phyloP scores from a whole-genome alignment of 2,329 filamentous ascomycete species.

The Trichothecium roseum region DNA sequence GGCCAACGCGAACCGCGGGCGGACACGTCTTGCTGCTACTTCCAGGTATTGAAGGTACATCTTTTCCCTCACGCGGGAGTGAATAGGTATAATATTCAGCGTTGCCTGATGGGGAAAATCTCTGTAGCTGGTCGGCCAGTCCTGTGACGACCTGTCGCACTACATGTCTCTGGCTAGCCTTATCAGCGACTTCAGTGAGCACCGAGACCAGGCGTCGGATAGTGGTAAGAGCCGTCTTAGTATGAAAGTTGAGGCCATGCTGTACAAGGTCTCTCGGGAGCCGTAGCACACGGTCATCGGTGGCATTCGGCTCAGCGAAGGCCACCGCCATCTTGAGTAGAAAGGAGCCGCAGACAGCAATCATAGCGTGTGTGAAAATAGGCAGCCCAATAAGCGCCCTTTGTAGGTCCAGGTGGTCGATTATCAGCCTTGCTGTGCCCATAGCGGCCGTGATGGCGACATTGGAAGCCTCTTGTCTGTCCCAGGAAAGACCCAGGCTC shows the following conservation, averaged over 20 bases:
- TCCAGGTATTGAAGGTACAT: not conserved
- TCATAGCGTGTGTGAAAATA: constrained; percentile 10
- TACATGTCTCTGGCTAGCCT: constrained; percentile 9
- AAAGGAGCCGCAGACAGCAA: constrained; percentile 9
- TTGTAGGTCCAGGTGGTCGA: constrained; percentile 7
- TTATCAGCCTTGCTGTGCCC: constrained; percentile 6
- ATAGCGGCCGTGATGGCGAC: constrained; percentile 8
- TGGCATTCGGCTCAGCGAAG: constrained; percentile 5
- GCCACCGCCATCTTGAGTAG: constrained; percentile 9
- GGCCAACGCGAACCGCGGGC: not conserved
- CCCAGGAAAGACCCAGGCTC: constrained; percentile 7
- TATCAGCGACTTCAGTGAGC: constrained; percentile 7
- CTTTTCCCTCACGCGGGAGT: not conserved
- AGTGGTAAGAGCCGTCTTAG: constrained; percentile 6
- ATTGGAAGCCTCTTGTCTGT: constrained; percentile 9
- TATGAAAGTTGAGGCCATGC: constrained; percentile 9
- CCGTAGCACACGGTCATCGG: not conserved
- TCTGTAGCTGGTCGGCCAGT: constrained; percentile 7
- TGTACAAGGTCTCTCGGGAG: constrained; percentile 8
- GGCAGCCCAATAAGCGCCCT: constrained; percentile 8
- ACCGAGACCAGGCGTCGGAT: constrained; percentile 5
- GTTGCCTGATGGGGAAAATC: constrained; percentile 4
- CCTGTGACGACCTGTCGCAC: constrained; percentile 10
- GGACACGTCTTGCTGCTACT: not conserved
- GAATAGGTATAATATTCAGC: constrained; percentile 5